phyloP scores from a whole-genome alignment of 2,329 filamentous ascomycete genomes.

The Sarocladium strictum region DNA sequence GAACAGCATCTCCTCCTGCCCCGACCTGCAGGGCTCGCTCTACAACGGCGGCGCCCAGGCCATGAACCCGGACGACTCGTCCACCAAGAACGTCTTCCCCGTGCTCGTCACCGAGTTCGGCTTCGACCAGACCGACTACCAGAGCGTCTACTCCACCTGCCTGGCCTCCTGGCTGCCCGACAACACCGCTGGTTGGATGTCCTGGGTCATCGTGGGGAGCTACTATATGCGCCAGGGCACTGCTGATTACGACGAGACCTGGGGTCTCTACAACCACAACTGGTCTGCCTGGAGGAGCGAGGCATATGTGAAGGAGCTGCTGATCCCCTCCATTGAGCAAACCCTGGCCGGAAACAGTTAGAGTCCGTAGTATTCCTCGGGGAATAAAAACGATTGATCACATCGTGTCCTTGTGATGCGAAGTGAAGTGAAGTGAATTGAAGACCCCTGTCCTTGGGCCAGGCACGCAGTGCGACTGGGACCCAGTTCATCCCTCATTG shows the following conservation, averaged over 20 bases:
- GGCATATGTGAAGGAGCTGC: constrained; percentile 33
- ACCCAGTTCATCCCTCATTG: no score
- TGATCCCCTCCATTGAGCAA: constrained; percentile 34
- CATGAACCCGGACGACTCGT: constrained; percentile 30
- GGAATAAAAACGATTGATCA: no score
- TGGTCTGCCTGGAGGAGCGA: constrained; percentile 46
- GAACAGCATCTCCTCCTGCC: constrained; percentile 42
- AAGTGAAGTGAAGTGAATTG: neutral
- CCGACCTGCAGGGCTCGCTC: constrained; percentile 36
- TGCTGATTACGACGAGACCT: constrained; percentile 52
- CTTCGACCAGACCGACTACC: constrained; percentile 42
- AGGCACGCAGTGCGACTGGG: no score
- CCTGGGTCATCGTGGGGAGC: constrained; percentile 53
- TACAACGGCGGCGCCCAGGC: constrained; percentile 48
- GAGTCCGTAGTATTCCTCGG: no score
- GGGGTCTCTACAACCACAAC: constrained; percentile 49
- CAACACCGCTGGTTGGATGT: constrained; percentile 48
- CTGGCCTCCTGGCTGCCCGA: constrained; percentile 41
- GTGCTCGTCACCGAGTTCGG: constrained; percentile 49
- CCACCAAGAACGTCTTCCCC: constrained; percentile 29
- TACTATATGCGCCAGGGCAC: constrained; percentile 49
- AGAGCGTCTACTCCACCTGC: constrained; percentile 45
- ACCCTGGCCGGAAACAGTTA: neutral
- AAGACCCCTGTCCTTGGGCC: neutral
- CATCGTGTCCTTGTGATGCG: no score